These are phyloP conservation scores for Xylaria sp. DNA, from an alignment of 2,329 filamentous ascomycete genomes.

Conservation along the genomic window DNA sequence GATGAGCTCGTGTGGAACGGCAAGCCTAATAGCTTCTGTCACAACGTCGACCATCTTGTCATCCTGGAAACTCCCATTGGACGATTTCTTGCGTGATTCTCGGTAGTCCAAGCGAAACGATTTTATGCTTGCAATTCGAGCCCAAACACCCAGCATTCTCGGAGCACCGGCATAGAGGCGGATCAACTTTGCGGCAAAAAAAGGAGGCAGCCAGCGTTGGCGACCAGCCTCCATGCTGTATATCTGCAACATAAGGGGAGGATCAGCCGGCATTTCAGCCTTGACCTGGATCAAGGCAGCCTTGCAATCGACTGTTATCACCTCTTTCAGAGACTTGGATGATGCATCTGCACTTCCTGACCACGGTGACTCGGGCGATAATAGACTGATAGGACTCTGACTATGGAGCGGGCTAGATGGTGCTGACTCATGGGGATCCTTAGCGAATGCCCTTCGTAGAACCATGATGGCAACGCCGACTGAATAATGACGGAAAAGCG, in stretches of 20 bases:
- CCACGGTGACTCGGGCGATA: slow-evolving; percentile 37
- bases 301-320: slow-evolving; percentile 83
- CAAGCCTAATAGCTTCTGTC: slow-evolving; percentile 84
- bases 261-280: slow-evolving; percentile 84
- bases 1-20: slow-evolving; percentile 88
- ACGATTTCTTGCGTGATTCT: slow-evolving; percentile 72
- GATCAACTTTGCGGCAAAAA: slow-evolving; percentile 75
- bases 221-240: slow-evolving; percentile 82
- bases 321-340: slow-evolving; percentile 57
- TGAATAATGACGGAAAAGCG: slow-evolving; percentile 90
- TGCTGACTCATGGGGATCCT: slow-evolving; percentile 43
- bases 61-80: slow-evolving; percentile 62
- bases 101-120: slow-evolving; percentile 80
- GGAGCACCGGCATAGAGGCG: slow-evolving; percentile 90
- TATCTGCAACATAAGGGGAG: slow-evolving; percentile 88
- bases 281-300: slow-evolving; percentile 85
- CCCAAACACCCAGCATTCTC: slow-evolving; percentile 83
- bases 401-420: slow-evolving; percentile 37
- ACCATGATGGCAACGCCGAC: slow-evolving; percentile 82
- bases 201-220: slow-evolving; percentile 87
- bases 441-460: slow-evolving; percentile 71
- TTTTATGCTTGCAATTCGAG: slow-evolving; percentile 83
- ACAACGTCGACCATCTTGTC: slow-evolving; percentile 85
- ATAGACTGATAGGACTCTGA: slow-evolving; percentile 48
- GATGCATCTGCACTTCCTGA: slow-evolving; percentile 41